A percentile compares a stretch with the other conserved stretches of the same genome.
Evolutionary conservation across 2,329 filamentous ascomycete species (phyloP).

Genomic region (Westerdykella sp.): DNA sequence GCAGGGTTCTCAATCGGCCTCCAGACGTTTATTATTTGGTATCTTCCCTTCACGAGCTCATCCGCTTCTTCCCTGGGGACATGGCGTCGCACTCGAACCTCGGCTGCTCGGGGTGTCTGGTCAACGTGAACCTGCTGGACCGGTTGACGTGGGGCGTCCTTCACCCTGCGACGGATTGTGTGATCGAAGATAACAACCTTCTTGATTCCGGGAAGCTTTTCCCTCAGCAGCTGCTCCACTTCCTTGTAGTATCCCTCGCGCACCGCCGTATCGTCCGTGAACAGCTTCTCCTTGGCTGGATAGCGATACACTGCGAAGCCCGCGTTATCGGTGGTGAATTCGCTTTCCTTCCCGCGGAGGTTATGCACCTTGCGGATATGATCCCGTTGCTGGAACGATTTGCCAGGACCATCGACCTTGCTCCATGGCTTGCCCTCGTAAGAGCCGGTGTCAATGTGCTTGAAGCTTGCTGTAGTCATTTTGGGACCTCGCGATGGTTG

Average conservation of each 20-base stretch:
- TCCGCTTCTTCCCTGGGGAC: slow-evolving; percentile 51
- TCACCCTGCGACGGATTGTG: slow-evolving; percentile 56
- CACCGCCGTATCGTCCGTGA: slow-evolving; percentile 52
- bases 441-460: slow-evolving; percentile 54
- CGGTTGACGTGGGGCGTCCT: slow-evolving; percentile 54
- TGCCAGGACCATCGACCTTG: slow-evolving; percentile 57
- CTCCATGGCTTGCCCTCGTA: slow-evolving; percentile 53
- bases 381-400: slow-evolving; percentile 48
- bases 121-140: slow-evolving; percentile 68
- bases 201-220: slow-evolving; percentile 59
- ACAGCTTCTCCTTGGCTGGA: slow-evolving; percentile 50
- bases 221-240: slow-evolving; percentile 64
- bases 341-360: slow-evolving; percentile 46
- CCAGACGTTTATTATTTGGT: slow-evolving; percentile 67
- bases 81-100: slow-evolving; percentile 56
- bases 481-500: slow-evolving; percentile 13
- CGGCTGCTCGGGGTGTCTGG: slow-evolving; percentile 60
- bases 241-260: slow-evolving; percentile 56
- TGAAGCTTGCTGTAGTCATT: slow-evolving; percentile 56
- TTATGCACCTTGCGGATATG: slow-evolving; percentile 48
- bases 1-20: slow-evolving; percentile 59
- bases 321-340: slow-evolving; percentile 52
- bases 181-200: slow-evolving; percentile 77
- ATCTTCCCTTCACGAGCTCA: slow-evolving; percentile 51
- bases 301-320: slow-evolving; percentile 53